These are phyloP conservation scores for Leucocoprinus leucothites DNA, from an alignment of 768 basidiomycete genomes.

Conservation along the genomic window DNA sequence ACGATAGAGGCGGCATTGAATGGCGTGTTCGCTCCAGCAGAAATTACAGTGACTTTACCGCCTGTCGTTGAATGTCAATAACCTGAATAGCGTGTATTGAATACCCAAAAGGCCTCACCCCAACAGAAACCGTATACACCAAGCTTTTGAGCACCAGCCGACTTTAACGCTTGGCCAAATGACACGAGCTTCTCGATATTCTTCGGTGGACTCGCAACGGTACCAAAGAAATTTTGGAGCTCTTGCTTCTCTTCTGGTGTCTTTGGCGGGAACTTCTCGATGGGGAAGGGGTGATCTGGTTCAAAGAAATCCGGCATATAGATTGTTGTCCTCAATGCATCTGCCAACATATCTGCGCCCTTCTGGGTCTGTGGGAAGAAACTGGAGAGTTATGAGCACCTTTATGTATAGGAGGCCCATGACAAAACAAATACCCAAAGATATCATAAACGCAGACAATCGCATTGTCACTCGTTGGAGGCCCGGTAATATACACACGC, in stretches of 20 bases:
- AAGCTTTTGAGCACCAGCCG: constrained; percentile 39
- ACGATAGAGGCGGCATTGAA: constrained; percentile 48
- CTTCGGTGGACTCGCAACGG: constrained; percentile 40
- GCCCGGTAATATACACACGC: constrained; percentile 51
- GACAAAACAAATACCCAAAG: constrained; percentile 42
- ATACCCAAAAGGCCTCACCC: constrained; percentile 27
- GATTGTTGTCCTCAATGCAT: constrained; percentile 48
- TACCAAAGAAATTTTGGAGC: constrained; percentile 57
- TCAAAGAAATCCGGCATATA: constrained; percentile 71
- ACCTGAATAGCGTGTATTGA: background rate
- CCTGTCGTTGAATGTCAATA: constrained; percentile 24
- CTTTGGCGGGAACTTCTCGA: constrained; percentile 50
- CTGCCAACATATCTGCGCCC: constrained; percentile 61
- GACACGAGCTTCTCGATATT: constrained; percentile 37
- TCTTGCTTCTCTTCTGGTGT: constrained; percentile 48
- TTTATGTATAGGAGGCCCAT: background rate
- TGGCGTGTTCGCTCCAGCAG: constrained; percentile 37
- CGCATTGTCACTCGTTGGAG: constrained; percentile 43
- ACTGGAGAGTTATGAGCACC: constrained; percentile 20
- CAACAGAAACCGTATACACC: constrained; percentile 58
- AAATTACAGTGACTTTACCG: constrained; percentile 46
- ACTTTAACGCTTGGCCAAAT: constrained; percentile 40
- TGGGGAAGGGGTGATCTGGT: constrained; percentile 44
- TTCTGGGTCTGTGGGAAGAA: constrained; percentile 64
- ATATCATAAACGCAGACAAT: constrained; percentile 62